Conservation (phyloP, 192 early-diverging fungal species). For the Coemansia sp. region DNA sequence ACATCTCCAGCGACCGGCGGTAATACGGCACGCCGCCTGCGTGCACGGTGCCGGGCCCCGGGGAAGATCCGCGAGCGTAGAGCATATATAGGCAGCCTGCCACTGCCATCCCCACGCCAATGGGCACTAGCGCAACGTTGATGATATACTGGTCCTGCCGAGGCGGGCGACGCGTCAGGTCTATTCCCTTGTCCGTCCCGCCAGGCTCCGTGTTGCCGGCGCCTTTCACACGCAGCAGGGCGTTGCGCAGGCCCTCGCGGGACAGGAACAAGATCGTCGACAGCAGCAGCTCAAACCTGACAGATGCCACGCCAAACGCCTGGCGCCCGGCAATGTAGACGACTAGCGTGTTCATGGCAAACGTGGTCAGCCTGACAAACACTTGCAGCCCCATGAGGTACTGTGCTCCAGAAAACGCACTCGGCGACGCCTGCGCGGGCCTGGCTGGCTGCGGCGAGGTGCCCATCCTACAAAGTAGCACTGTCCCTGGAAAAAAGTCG, state of each 20-base stretch:
- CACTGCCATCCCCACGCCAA: slow-evolving; percentile 38
- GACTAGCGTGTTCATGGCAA: slow-evolving; percentile 73
- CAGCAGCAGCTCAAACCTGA: slow-evolving; percentile 77
- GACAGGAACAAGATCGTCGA: slow-evolving; percentile 92
- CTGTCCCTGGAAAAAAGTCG: too few species aligned
- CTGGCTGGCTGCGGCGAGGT: background rate
- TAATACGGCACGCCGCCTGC: slow-evolving; percentile 44
- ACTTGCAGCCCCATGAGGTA: slow-evolving; percentile 74
- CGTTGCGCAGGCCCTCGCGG: slow-evolving; percentile 71
- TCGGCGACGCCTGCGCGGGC: background rate
- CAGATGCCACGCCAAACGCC: slow-evolving; percentile 76
- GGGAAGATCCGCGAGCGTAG: slow-evolving; percentile 4
- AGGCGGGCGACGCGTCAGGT: too few species aligned
- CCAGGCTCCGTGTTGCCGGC: background rate
- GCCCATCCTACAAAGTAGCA: too few species aligned
- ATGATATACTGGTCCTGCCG: slow-evolving; percentile 28
- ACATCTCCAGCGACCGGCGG: slow-evolving; percentile 54
- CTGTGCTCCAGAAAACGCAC: slow-evolving; percentile 63
- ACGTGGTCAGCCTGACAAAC: slow-evolving; percentile 69
- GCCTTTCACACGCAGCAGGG: slow-evolving; percentile 52
- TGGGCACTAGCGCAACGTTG: slow-evolving; percentile 39
- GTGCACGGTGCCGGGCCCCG: slow-evolving; percentile 3
- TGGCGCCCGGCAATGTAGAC: slow-evolving; percentile 63
- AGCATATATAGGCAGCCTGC: slow-evolving; percentile 52
- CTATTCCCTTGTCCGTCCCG: background rate